phyloP scores from a whole-genome alignment of 1,139 yeast genomes.

The Lodderomyces theae region DNA sequence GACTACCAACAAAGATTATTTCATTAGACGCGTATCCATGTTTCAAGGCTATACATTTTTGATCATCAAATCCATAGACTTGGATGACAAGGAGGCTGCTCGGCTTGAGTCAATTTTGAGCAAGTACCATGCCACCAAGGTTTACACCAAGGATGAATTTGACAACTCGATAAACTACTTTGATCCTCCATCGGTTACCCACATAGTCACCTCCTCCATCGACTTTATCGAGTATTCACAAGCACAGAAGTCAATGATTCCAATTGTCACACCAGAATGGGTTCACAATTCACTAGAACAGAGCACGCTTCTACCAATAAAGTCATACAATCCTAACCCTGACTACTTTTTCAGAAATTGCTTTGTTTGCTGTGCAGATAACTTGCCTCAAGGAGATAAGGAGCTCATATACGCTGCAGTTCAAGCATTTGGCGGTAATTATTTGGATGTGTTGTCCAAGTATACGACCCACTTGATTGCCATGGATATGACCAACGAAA shows the following conservation, averaged over 20 bases:
- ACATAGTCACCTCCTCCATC: conserved; percentile 53
- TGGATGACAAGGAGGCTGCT: conserved; percentile 17
- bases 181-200: conserved; percentile 31
- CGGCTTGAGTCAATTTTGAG: conserved; percentile 22
- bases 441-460: conserved; percentile 58
- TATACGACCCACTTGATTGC: conserved; percentile 80
- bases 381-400: conserved; percentile 56
- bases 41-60: conserved; percentile 41
- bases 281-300: conserved; percentile 47
- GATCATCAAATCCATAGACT: conserved; percentile 34
- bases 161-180: conserved; percentile 26
- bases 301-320: conserved; percentile 47
- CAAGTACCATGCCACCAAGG: conserved; percentile 23
- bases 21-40: conserved; percentile 16
- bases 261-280: conserved; percentile 70
- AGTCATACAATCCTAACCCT: conserved; percentile 67
- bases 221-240: conserved; percentile 55
- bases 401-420: conserved; percentile 68
- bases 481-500: conserved; percentile 49
- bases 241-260: conserved; percentile 57
- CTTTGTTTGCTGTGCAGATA: conserved; percentile 59
- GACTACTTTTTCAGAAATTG: conserved; percentile 59
- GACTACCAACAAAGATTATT: background rate
- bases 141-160: conserved; percentile 23
- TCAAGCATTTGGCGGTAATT: conserved; percentile 73